Evolutionary conservation across 331 rosid genomes (phyloP).

Genomic region (Phaseolus coccineus): DNA sequence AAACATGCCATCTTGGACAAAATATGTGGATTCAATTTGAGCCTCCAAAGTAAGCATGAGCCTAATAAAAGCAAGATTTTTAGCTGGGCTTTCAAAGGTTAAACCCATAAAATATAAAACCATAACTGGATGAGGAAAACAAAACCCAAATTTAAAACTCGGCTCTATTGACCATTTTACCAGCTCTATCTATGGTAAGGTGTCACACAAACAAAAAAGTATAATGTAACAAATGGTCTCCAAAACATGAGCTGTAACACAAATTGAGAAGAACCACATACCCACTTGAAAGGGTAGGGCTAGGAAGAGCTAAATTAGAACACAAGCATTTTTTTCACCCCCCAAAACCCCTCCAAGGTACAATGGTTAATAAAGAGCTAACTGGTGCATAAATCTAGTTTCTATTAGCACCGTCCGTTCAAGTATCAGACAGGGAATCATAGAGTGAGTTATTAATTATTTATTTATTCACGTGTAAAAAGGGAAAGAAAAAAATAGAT

Average conservation of each 20-base stretch:
- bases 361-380: conserved; percentile 13
- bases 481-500: neutral
- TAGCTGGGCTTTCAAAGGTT: no score
- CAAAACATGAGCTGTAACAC: conserved; percentile 1
- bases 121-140: no score
- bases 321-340: neutral
- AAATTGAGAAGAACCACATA: neutral
- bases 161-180: neutral
- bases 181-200: neutral
- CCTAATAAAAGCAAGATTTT: neutral
- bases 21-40: no score
- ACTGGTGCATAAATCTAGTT: conserved; percentile 12
- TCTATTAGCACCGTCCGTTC: neutral
- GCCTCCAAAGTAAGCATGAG: no score
- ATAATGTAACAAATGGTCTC: neutral
- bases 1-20: no score
- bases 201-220: conserved; percentile 8
- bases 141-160: no score
- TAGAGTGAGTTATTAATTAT: no score
- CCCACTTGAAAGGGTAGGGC: conserved; percentile 17
- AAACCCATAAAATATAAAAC: no score
- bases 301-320: neutral
- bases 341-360: neutral
- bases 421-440: neutral
- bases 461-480: no score